phyloP scores from a whole-genome alignment of 164 flowering plant genomes.

The Nelumbo lutea region DNA sequence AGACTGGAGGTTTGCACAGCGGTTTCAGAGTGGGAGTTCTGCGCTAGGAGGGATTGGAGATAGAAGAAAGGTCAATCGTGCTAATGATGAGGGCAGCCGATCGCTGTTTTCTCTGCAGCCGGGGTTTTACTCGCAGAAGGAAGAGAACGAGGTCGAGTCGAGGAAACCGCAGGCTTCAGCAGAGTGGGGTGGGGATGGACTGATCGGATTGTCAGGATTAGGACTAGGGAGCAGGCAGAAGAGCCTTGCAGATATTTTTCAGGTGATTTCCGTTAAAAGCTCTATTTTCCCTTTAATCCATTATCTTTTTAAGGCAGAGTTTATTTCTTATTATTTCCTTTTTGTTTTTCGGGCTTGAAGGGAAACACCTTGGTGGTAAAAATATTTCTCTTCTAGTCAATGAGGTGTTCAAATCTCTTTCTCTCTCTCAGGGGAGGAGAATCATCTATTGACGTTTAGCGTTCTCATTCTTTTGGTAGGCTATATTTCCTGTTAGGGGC shows the following conservation, averaged over 20 bases:
- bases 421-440: background rate
- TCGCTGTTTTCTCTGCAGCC: constrained; percentile 51
- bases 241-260: constrained; percentile 73
- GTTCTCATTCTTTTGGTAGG: background rate
- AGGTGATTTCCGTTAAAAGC: constrained; percentile 33
- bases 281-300: too few species aligned
- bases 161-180: constrained; percentile 25
- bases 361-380: background rate
- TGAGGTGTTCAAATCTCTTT: background rate
- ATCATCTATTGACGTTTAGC: background rate
- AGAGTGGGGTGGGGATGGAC: constrained; percentile 70
- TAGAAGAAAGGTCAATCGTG: constrained; percentile 42
- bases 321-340: too few species aligned
- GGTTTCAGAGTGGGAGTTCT: constrained; percentile 38
- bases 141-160: constrained; percentile 24
- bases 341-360: too few species aligned
- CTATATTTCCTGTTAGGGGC: background rate
- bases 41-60: constrained; percentile 60
- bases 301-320: too few species aligned
- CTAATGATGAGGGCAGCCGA: constrained; percentile 23
- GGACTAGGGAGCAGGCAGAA: constrained; percentile 63
- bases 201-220: constrained; percentile 61
- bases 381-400: background rate
- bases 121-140: constrained; percentile 33
- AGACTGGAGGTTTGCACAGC: constrained; percentile 56